phyloP scores from a whole-genome alignment of 177 flowering plant species.

The Vitis hybrid region DNA sequence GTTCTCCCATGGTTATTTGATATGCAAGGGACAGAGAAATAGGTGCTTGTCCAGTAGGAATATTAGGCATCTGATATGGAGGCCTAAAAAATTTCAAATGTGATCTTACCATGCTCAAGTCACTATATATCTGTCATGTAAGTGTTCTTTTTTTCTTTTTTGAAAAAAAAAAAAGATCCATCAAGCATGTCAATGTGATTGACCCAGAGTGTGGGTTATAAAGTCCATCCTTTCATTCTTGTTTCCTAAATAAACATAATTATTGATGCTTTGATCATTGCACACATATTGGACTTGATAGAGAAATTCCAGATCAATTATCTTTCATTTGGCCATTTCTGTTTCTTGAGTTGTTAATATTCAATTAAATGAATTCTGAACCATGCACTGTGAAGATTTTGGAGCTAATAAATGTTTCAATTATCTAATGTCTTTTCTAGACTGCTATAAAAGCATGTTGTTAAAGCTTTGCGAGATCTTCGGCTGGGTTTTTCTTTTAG shows the following conservation, averaged over 20 bases:
- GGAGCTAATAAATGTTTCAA: neutral
- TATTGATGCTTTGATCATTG: neutral
- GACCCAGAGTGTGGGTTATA: neutral
- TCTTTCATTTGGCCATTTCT: neutral
- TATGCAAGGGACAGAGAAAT: neutral
- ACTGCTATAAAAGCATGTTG: neutral
- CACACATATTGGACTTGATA: neutral
- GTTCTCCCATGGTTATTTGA: neutral
- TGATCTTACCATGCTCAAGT: neutral
- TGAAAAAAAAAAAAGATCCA: neutral
- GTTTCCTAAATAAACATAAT: neutral
- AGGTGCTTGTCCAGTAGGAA: neutral
- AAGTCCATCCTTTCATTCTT: neutral
- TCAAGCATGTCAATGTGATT: neutral
- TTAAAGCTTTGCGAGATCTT: neutral
- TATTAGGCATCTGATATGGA: neutral
- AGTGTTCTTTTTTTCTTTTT: too few relatives aligned
- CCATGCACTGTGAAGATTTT: neutral
- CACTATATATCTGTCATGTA: neutral
- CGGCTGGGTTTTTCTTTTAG: neutral
- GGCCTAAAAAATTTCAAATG: neutral
- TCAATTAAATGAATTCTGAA: neutral
- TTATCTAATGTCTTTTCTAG: neutral
- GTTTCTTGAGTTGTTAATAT: neutral
- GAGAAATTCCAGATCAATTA: neutral